phyloP scores from a whole-genome alignment of 2,329 filamentous ascomycete species.

The Alternaria conjuncta region DNA sequence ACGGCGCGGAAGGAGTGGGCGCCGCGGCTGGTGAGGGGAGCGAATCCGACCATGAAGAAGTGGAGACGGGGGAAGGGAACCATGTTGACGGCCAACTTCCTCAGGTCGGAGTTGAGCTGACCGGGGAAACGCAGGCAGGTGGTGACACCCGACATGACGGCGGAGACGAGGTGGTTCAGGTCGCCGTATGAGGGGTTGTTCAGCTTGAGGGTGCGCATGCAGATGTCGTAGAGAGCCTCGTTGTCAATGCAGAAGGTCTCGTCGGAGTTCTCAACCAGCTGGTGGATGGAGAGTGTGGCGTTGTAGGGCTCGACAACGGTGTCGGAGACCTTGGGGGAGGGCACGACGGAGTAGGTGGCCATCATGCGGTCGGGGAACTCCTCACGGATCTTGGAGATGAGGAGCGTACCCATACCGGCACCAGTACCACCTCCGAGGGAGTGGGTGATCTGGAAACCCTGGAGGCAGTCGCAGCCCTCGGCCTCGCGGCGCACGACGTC shows the following conservation, averaged over 20 bases:
- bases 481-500: slow-evolving; percentile 99
- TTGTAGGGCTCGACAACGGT: slow-evolving; percentile 99
- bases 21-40: slow-evolving; percentile 91
- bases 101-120: slow-evolving; percentile 99
- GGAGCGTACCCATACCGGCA: slow-evolving; percentile 99
- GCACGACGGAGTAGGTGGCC: slow-evolving; percentile 99
- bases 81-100: slow-evolving; percentile 99
- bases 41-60: slow-evolving; percentile 99
- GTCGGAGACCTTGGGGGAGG: slow-evolving; percentile 99
- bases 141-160: slow-evolving; percentile 99
- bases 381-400: slow-evolving; percentile 99
- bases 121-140: slow-evolving; percentile 99
- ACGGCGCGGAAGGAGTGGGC: slow-evolving; percentile 97
- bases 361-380: slow-evolving; percentile 99
- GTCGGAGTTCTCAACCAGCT: slow-evolving; percentile 99
- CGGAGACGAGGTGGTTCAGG: slow-evolving; percentile 98
- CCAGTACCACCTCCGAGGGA: slow-evolving; percentile 99
- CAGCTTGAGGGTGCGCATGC: slow-evolving; percentile 99
- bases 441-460: slow-evolving; percentile 99
- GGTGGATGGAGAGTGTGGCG: slow-evolving; percentile 97
- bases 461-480: slow-evolving; percentile 98
- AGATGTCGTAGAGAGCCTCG: slow-evolving; percentile 99
- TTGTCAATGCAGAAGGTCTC: slow-evolving; percentile 99
- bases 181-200: slow-evolving; percentile 98
- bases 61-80: slow-evolving; percentile 99